Percentiles rank a stretch among this genome's conserved stretches.
Evolutionary conservation across 768 basidiomycete species (phyloP).

Genomic region (Russula abietina): DNA sequence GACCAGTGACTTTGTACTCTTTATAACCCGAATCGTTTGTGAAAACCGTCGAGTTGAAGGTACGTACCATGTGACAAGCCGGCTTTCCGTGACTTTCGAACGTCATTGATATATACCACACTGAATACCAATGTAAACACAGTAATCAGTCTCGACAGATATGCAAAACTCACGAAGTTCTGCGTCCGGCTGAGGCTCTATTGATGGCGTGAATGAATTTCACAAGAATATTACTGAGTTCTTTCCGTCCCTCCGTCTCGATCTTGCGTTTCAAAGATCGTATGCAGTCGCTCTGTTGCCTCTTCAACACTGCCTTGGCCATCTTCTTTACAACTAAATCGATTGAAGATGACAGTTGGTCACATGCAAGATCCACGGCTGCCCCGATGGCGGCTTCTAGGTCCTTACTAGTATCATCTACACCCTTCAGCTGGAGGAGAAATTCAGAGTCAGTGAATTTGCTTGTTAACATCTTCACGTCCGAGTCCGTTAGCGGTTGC

Average conservation of each 20-base stretch:
- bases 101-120: background rate
- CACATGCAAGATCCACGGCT: background rate
- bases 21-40: background rate
- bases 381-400: background rate
- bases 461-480: background rate
- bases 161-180: background rate
- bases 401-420: constrained; percentile 10
- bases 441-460: constrained; percentile 8
- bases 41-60: background rate
- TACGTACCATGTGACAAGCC: background rate
- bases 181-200: background rate
- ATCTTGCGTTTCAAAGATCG: background rate
- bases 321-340: background rate
- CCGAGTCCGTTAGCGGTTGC: background rate
- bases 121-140: background rate
- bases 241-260: background rate
- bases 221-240: background rate
- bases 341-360: constrained; percentile 3
- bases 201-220: constrained; percentile 11
- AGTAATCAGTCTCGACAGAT: background rate
- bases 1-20: constrained; percentile 9
- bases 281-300: constrained; percentile 9
- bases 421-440: constrained; percentile 1
- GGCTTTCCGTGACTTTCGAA: background rate
- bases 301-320: background rate